phyloP scores from a whole-genome alignment of 495 filamentous ascomycete species.

The Penicillium cinerascens region DNA sequence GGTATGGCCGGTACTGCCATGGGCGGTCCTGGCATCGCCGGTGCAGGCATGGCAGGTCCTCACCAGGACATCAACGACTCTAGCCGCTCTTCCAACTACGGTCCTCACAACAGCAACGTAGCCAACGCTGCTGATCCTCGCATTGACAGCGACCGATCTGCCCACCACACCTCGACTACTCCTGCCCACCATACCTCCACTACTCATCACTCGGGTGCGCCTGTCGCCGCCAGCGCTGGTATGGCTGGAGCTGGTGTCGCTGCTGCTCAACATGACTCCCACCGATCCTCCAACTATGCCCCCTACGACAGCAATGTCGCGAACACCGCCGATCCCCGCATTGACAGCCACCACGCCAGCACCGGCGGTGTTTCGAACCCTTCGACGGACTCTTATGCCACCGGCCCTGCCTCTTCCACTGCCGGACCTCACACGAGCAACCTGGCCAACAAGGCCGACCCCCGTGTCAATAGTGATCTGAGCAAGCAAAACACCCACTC shows the following conservation, averaged over 20 bases:
- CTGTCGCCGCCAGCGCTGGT: background rate
- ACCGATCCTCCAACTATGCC: background rate
- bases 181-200: slow-evolving; percentile 22
- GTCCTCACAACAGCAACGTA: slow-evolving; percentile 19
- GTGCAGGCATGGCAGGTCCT: no score
- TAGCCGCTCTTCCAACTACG: slow-evolving; percentile 14
- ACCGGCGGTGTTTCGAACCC: slow-evolving; percentile 15
- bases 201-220: no score
- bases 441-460: slow-evolving; percentile 47
- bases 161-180: slow-evolving; percentile 1
- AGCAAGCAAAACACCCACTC: slow-evolving; percentile 31
- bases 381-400: slow-evolving; percentile 26
- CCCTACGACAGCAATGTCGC: slow-evolving; percentile 31
- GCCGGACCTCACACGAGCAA: slow-evolving; percentile 45
- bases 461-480: slow-evolving; percentile 45
- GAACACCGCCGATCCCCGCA: slow-evolving; percentile 47
- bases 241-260: background rate
- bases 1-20: slow-evolving; percentile 1
- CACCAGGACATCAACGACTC: no score
- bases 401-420: slow-evolving; percentile 21
- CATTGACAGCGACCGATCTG: slow-evolving; percentile 16
- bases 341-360: slow-evolving; percentile 19
- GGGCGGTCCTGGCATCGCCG: slow-evolving; percentile 8
- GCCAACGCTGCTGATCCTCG: slow-evolving; percentile 21
- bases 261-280: no score